Evolutionary conservation across 768 basidiomycete species (phyloP).

Genomic region (Boletus tomentosulus): DNA sequence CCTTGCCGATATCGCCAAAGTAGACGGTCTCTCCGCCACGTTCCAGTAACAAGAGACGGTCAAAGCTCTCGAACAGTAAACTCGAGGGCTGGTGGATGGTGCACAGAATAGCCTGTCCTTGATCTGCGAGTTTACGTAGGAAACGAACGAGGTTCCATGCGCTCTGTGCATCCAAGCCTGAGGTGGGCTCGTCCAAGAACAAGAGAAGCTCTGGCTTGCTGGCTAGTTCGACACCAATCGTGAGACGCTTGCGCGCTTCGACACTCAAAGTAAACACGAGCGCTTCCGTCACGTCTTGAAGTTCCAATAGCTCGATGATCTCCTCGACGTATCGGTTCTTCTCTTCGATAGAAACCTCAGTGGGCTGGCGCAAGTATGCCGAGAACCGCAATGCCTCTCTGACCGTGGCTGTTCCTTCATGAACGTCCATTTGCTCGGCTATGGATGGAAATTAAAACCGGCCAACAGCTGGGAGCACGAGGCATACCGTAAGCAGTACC

Average conservation of each 20-base stretch:
- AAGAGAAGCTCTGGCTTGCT: slow-evolving; percentile 47
- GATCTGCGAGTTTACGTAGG: slow-evolving; percentile 76
- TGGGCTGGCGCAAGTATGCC: slow-evolving; percentile 78
- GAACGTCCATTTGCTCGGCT: slow-evolving; percentile 85
- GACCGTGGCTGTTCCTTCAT: slow-evolving; percentile 78
- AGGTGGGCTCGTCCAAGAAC: slow-evolving; percentile 45
- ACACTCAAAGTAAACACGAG: slow-evolving; percentile 66
- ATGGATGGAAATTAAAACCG: slow-evolving; percentile 22
- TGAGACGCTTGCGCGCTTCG: slow-evolving; percentile 78
- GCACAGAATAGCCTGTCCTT: slow-evolving; percentile 86
- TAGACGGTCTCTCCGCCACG: slow-evolving; percentile 89
- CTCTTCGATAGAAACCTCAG: slow-evolving; percentile 59
- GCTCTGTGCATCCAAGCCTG: slow-evolving; percentile 57
- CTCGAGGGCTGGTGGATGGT: slow-evolving; percentile 89
- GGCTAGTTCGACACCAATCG: slow-evolving; percentile 89
- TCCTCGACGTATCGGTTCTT: slow-evolving; percentile 80
- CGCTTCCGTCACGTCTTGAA: slow-evolving; percentile 81
- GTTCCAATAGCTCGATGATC: slow-evolving; percentile 78
- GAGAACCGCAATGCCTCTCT: slow-evolving; percentile 85
- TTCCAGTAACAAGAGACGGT: slow-evolving; percentile 62
- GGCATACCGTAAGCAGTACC: slow-evolving; percentile 73
- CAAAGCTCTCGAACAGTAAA: slow-evolving; percentile 84
- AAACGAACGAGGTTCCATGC: slow-evolving; percentile 83
- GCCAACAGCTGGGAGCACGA: slow-evolving; percentile 17
- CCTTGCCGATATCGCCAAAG: slow-evolving; percentile 82